These are phyloP conservation scores for Cryoendolithus antarcticus DNA, from an alignment of 2,329 filamentous ascomycete species.

Conservation along the genomic window DNA sequence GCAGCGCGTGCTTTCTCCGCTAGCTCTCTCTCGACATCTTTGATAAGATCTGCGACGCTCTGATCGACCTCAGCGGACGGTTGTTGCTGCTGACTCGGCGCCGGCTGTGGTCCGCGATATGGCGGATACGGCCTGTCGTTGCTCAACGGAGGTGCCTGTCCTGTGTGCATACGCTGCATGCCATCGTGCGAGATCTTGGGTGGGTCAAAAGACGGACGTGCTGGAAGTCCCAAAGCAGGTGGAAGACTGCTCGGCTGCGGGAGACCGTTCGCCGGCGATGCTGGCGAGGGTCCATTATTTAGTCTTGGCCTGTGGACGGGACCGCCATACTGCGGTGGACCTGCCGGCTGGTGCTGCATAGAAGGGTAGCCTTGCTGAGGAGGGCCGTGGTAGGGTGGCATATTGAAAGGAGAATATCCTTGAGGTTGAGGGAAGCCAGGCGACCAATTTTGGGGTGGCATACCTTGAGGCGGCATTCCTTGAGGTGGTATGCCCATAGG, in stretches of 20 bases:
- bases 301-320: neutral
- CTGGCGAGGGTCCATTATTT: neutral
- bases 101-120: conserved; percentile 3
- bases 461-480: neutral
- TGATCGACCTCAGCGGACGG: conserved; percentile 22
- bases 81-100: conserved; percentile 28
- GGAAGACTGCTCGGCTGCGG: conserved; percentile 35
- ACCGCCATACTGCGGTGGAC: neutral
- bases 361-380: neutral
- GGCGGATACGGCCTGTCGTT: conserved; percentile 8
- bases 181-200: conserved; percentile 41
- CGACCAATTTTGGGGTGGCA: neutral
- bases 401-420: neutral
- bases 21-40: conserved; percentile 2
- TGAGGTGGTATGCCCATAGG: neutral
- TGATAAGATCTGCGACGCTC: conserved; percentile 7
- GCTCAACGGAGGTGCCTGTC: conserved; percentile 28
- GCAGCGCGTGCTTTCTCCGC: neutral
- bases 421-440: neutral
- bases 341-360: neutral
- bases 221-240: conserved; percentile 45
- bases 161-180: conserved; percentile 46
- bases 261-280: neutral
- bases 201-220: conserved; percentile 46
- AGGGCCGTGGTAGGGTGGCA: neutral